Conservation (phyloP, 441 rosid species). For the Populus hybrid region DNA sequence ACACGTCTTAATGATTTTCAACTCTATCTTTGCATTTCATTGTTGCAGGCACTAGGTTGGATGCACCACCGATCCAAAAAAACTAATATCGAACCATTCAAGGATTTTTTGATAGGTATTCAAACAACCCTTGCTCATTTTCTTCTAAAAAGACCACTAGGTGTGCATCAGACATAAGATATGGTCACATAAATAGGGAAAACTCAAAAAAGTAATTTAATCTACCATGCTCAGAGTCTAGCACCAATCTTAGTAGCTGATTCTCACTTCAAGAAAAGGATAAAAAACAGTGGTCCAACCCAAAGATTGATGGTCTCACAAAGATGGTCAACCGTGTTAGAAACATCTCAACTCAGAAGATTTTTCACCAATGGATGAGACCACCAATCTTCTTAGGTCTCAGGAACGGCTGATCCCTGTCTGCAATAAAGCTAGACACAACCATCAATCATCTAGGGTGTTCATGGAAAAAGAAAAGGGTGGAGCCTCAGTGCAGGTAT, state of each 20-base stretch:
- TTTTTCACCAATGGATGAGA: background rate
- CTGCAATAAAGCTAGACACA: background rate
- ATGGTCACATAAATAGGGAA: background rate
- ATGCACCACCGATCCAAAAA: conserved; percentile 58
- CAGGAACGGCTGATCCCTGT: background rate
- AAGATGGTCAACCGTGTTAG: background rate
- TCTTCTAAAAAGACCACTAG: conserved; percentile 16
- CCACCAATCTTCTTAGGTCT: background rate
- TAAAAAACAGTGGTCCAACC: background rate
- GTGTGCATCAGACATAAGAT: conserved; percentile 16
- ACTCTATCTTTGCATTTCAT: conserved; percentile 31
- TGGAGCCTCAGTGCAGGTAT: background rate
- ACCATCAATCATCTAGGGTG: background rate
- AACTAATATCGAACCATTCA: conserved; percentile 48
- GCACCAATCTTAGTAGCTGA: background rate
- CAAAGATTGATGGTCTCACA: background rate
- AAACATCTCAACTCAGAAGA: conserved; percentile 3
- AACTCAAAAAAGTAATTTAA: background rate
- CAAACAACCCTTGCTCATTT: conserved; percentile 25
- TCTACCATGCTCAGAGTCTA: background rate
- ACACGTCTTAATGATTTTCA: conserved; percentile 22
- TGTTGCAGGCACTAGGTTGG: conserved; percentile 82
- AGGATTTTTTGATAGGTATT: conserved; percentile 65
- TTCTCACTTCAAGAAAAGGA: background rate
- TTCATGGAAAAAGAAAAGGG: background rate